These are phyloP conservation scores for Linum lewisii DNA, from an alignment of 345 rosid species.

Conservation along the genomic window DNA sequence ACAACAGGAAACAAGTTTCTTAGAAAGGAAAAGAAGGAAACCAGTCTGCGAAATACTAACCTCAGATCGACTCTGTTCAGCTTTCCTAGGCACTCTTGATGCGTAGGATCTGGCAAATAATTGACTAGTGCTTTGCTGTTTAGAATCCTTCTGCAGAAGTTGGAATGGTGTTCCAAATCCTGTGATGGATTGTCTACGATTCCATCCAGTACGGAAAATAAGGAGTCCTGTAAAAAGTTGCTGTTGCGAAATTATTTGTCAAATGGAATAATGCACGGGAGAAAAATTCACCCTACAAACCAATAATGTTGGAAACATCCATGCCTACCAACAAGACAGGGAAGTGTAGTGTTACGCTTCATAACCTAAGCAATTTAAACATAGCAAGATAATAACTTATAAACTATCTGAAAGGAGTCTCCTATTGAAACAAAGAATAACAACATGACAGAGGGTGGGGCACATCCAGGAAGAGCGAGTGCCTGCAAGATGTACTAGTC, in stretches of 20 bases:
- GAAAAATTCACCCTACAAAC: neutral
- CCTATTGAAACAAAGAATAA: too few relatives aligned
- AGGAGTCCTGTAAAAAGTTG: conserved; percentile 34
- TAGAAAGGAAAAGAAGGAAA: neutral
- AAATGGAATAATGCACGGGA: conserved; percentile 7
- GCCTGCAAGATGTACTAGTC: too few relatives aligned
- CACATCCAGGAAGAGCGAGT: too few relatives aligned
- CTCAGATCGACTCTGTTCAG: conserved; percentile 39
- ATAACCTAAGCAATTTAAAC: neutral
- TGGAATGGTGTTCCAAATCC: conserved; percentile 18
- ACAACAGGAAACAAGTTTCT: neutral
- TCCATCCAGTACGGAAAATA: conserved; percentile 15
- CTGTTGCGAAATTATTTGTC: conserved; percentile 10
- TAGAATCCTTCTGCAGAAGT: conserved; percentile 16
- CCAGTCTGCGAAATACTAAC: conserved; percentile 26
- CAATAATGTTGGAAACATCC: neutral
- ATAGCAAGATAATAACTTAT: neutral
- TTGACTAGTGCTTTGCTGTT: conserved; percentile 18
- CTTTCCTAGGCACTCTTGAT: conserved; percentile 47
- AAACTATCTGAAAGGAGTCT: neutral
- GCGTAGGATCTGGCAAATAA: conserved; percentile 53
- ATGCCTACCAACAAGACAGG: neutral
- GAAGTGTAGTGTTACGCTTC: neutral
- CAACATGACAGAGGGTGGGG: too few relatives aligned
- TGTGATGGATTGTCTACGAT: conserved; percentile 15